phyloP scores from a whole-genome alignment of 306 rosid genomes.

The Cucumis cinereus region DNA sequence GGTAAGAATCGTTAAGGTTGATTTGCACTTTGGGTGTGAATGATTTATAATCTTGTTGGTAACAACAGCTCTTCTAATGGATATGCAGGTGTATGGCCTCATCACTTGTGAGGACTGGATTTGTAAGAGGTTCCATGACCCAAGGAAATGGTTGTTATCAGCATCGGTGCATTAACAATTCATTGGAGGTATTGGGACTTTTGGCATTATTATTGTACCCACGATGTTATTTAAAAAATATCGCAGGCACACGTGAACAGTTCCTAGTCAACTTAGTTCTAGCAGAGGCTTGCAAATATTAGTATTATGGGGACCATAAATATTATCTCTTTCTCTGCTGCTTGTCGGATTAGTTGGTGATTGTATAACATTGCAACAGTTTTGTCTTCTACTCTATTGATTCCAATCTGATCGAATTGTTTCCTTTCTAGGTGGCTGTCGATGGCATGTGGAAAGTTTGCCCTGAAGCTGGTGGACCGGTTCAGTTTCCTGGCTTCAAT shows the following conservation, averaged over 20 bases:
- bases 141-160: slow-evolving; percentile 98
- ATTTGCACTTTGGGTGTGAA: not conserved
- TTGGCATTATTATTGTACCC: not conserved
- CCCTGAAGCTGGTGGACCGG: slow-evolving; percentile 76
- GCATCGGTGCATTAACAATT: slow-evolving; percentile 65
- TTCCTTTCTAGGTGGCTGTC: slow-evolving; percentile 60
- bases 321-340: not conserved
- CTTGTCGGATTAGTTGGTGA: not conserved
- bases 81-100: slow-evolving; percentile 85
- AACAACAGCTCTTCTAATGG: slow-evolving; percentile 16
- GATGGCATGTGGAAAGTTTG: slow-evolving; percentile 86
- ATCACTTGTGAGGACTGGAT: slow-evolving; percentile 85
- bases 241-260: not conserved
- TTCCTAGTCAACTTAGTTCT: not conserved
- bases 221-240: not conserved
- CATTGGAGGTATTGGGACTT: slow-evolving; percentile 57
- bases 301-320: not conserved
- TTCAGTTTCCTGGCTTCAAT: slow-evolving; percentile 75
- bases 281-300: not conserved
- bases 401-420: not conserved
- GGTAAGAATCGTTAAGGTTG: slow-evolving; percentile 28
- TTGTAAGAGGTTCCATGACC: slow-evolving; percentile 74
- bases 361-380: not conserved
- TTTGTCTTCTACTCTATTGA: no score
- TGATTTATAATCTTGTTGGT: slow-evolving; percentile 7